Conservation (phyloP, 805 yeast genomes). For the Torulaspora indica region DNA sequence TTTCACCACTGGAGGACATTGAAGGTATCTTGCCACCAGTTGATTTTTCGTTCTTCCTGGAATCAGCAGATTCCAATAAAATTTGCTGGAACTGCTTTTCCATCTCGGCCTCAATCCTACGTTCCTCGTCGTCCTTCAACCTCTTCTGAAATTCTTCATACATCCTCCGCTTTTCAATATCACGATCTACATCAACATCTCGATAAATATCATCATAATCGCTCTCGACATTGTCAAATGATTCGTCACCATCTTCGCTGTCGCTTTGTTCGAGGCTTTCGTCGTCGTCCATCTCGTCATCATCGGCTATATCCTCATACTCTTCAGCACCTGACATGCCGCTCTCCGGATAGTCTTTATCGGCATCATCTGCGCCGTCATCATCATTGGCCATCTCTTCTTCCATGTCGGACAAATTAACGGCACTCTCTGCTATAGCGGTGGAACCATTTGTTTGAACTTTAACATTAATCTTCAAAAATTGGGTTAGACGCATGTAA, state of each 20-base stretch:
- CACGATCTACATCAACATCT: conserved; percentile 32
- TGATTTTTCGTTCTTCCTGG: conserved; percentile 33
- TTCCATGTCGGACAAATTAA: conserved; percentile 20
- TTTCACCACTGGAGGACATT: conserved; percentile 13
- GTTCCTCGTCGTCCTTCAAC: conserved; percentile 40
- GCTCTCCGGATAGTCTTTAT: conserved; percentile 26
- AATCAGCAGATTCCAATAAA: conserved; percentile 48
- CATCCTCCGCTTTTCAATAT: conserved; percentile 33
- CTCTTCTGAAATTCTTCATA: conserved; percentile 39
- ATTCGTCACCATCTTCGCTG: conserved; percentile 17
- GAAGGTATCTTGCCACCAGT: conserved; percentile 28
- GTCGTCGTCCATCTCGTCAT: conserved; percentile 27
- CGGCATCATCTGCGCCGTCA: conserved; percentile 27
- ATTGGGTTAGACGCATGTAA: conserved; percentile 33
- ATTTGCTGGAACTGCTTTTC: conserved; percentile 54
- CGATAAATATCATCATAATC: conserved; percentile 25
- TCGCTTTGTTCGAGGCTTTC: conserved; percentile 19
- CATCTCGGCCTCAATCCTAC: conserved; percentile 46
- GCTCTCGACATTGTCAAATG: conserved; percentile 28
- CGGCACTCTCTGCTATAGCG: neutral
- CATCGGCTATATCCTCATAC: conserved; percentile 25
- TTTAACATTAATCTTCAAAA: conserved; percentile 1
- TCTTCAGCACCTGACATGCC: conserved; percentile 33
- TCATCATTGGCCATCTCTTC: conserved; percentile 5
- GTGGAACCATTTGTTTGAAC: conserved; percentile 1